These are phyloP conservation scores for Paramecium bursaria DNA, from an alignment of 73 alveolate species.

Conservation along the genomic window DNA sequence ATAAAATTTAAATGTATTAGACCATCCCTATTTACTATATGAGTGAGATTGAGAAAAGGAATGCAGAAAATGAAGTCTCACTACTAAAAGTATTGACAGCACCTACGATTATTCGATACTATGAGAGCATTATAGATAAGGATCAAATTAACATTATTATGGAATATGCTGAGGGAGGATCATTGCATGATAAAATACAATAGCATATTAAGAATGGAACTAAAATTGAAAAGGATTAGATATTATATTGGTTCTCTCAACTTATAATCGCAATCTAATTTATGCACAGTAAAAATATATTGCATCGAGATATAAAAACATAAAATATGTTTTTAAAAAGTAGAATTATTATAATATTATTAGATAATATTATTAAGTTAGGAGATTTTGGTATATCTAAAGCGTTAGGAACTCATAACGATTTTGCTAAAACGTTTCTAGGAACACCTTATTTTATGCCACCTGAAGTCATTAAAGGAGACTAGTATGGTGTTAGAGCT, in stretches of 20 bases:
- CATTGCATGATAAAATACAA: constrained; percentile 85
- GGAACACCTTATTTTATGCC: constrained; percentile 99
- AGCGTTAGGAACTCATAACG: constrained; percentile 84
- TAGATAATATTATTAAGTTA: constrained; percentile 84
- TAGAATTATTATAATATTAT: background rate
- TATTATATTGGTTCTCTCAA: constrained; percentile 87
- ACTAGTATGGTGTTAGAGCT: constrained; percentile 93
- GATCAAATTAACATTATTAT: constrained; percentile 88
- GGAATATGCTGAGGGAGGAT: constrained; percentile 99
- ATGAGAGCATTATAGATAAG: constrained; percentile 90
- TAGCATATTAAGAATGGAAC: constrained; percentile 71
- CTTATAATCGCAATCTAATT: constrained; percentile 90
- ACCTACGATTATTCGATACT: constrained; percentile 95
- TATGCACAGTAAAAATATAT: constrained; percentile 93
- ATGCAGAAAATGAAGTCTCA: constrained; percentile 92
- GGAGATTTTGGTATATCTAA: constrained; percentile 99
- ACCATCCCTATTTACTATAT: constrained; percentile 62
- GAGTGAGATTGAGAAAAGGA: constrained; percentile 82
- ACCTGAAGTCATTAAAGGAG: constrained; percentile 96
- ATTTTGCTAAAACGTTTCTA: constrained; percentile 86
- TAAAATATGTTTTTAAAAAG: constrained; percentile 90
- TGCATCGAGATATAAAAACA: constrained; percentile 96
- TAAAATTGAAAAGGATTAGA: constrained; percentile 82
- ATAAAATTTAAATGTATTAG: background rate
- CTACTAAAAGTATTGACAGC: constrained; percentile 86